Base-by-base conservation (phyloP, 1,284 basidiomycete genomes). In the Leucoagaricus sp. region DNA sequence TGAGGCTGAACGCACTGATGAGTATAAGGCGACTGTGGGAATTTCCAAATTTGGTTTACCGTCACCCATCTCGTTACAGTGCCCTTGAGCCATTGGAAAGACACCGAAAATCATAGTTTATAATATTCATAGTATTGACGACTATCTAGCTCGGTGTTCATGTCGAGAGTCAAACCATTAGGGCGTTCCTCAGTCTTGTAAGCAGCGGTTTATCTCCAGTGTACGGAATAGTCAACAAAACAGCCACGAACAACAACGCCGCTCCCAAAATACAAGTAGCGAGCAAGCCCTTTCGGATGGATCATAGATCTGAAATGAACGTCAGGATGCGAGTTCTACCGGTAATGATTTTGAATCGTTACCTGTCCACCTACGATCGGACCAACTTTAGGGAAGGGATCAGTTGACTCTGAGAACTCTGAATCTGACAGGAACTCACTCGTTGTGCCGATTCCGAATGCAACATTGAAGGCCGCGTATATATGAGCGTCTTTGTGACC, bases 341-440 rank as follows among this genome's bases (percentile, higher is more conserved):
- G 52, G 41, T n/a, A n/a, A n/a, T 29, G 33, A 8, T 36, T 45
- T 46, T 19, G 36, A 28, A 57, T 47, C 50, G 58, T 61, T 64
- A 82, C 85, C 75, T 89, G 84, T 54, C 88, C 86, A 41, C 85
- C 84, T 38, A 88, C 71, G 29, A 89, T 69, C 19, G 87, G 87
- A 0, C 88, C 88, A 57, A 87, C 86, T n/a, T n/a, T 87, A 10
- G 48, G 47, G 42, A 55, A 26, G 40, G 26, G 26, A 31, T 57
- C 4, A 29, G 48, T 12, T 21, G 25, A 41, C 23, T 49, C 36
- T 33, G 15, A 48, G 49, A n/a, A n/a, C n/a, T 12, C 36, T 62
- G 49, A 29, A 17, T 15, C 33, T 29, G 36, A 54, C 33, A 21
- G 29, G 41, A 42, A 80, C 83, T 61, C 56, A 77, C 76, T 63